These are phyloP conservation scores for Suillus luteus DNA, from an alignment of 768 basidiomycete species.

Conservation along the genomic window DNA sequence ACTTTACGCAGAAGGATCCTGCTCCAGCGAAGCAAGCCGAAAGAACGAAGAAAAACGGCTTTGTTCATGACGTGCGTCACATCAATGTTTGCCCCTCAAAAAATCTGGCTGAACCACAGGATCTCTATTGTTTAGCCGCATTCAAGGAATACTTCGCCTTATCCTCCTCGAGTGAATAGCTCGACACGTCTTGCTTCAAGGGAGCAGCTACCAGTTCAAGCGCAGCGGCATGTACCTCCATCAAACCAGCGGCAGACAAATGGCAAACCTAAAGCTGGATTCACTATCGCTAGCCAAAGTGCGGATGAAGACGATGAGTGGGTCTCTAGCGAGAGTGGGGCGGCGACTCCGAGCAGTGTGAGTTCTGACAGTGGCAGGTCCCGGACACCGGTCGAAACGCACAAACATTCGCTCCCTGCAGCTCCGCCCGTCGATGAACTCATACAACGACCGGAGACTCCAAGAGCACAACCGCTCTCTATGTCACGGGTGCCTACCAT, in stretches of 20 bases:
- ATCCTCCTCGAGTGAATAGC: constrained; percentile 29
- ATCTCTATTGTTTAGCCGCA: constrained; percentile 17
- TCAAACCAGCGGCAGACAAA: constrained; percentile 33
- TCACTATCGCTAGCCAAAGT: constrained; percentile 55
- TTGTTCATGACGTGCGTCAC: constrained; percentile 47
- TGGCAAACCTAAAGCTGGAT: constrained; percentile 49
- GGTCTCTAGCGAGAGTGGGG: constrained; percentile 79
- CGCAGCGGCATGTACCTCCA: constrained; percentile 30
- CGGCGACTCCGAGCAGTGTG: constrained; percentile 59
- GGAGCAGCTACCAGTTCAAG: constrained; percentile 35
- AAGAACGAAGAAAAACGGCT: constrained; percentile 51
- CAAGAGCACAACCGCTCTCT: constrained; percentile 34
- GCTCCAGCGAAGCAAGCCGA: constrained; percentile 45
- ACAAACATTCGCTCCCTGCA: constrained; percentile 16
- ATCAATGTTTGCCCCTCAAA: constrained; percentile 13
- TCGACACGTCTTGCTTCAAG: constrained; percentile 30
- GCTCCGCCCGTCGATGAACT: constrained; percentile 21
- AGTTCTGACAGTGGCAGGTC: constrained; percentile 44
- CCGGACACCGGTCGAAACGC: constrained; percentile 33
- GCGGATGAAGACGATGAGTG: constrained; percentile 67
- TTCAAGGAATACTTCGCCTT: constrained; percentile 29
- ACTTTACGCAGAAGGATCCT: constrained; percentile 68
- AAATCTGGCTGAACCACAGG: constrained; percentile 17
- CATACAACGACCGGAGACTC: constrained; percentile 30
- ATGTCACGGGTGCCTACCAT: constrained; percentile 36